Conservation (phyloP, 306 rosid genomes). For the Sechiopsis laciniata region DNA sequence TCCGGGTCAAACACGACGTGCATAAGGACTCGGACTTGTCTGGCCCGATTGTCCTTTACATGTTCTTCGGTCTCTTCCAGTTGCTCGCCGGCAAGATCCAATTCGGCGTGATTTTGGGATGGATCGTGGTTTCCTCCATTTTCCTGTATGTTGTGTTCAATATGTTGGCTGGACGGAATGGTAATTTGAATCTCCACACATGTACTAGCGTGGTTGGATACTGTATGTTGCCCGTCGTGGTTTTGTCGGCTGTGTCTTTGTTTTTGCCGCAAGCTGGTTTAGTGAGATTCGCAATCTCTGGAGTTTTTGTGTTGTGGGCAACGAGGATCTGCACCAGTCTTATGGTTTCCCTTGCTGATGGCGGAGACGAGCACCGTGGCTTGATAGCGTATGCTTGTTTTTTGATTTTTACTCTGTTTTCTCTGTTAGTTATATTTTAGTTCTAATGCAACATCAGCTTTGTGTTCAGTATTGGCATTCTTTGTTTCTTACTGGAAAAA, state of each 20-base stretch:
- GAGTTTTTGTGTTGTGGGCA: constrained; percentile 78
- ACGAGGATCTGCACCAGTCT: constrained; percentile 76
- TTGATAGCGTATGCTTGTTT: constrained; percentile 87
- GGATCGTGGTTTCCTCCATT: constrained; percentile 88
- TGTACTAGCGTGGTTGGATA: constrained; percentile 93
- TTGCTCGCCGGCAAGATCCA: constrained; percentile 93
- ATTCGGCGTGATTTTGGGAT: constrained; percentile 91
- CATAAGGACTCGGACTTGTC: constrained; percentile 85
- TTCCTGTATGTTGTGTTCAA: constrained; percentile 87
- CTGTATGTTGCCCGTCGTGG: constrained; percentile 76
- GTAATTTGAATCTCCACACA: constrained; percentile 80
- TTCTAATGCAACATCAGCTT: constrained; percentile 23
- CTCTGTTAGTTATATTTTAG: constrained; percentile 83
- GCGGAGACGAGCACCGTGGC: constrained; percentile 87
- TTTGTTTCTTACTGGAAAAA: constrained; percentile 22
- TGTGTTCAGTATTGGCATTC: constrained; percentile 25
- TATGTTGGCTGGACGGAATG: constrained; percentile 87
- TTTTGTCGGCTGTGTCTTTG: constrained; percentile 65
- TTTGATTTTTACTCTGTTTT: constrained; percentile 89
- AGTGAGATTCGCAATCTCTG: constrained; percentile 46
- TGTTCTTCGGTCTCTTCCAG: constrained; percentile 76
- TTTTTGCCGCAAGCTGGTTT: constrained; percentile 63
- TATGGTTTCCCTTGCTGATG: constrained; percentile 72
- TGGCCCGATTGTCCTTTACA: constrained; percentile 86
- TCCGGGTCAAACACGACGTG: constrained; percentile 58